Evolutionary conservation across 1,284 basidiomycete genomes (phyloP).

Genomic region (Phellinidium pouzarii): DNA sequence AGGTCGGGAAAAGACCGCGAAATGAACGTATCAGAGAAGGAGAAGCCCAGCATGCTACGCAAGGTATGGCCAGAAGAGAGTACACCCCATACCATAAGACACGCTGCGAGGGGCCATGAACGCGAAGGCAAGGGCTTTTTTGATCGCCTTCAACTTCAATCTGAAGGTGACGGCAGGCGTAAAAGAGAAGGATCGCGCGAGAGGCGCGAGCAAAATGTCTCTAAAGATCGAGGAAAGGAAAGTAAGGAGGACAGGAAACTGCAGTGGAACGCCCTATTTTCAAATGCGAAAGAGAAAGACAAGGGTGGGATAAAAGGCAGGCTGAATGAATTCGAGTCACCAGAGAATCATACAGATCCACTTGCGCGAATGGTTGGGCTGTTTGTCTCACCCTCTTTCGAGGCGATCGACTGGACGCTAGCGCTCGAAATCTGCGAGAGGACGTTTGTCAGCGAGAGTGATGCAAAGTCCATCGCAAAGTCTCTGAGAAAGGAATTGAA

Average conservation of each 20-base stretch:
- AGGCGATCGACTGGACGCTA: slow-evolving; percentile 71
- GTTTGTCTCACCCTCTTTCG: slow-evolving; percentile 46
- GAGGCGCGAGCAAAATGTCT: slow-evolving; percentile 22
- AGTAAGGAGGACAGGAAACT: slow-evolving; percentile 24
- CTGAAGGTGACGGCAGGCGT: slow-evolving; percentile 3
- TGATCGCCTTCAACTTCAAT: slow-evolving; percentile 8
- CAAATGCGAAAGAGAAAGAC: slow-evolving; percentile 31
- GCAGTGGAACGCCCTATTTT: slow-evolving; percentile 43
- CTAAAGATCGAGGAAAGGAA: slow-evolving; percentile 27
- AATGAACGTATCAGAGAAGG: neutral
- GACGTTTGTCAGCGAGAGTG: slow-evolving; percentile 55
- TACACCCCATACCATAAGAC: neutral
- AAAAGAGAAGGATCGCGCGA: neutral
- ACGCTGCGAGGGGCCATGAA: neutral
- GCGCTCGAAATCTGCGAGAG: slow-evolving; percentile 74
- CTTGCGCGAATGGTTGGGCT: slow-evolving; percentile 66
- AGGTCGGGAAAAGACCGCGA: slow-evolving; percentile 3
- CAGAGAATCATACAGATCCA: slow-evolving; percentile 37
- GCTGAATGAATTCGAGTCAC: slow-evolving; percentile 1
- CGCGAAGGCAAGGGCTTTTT: slow-evolving; percentile 2
- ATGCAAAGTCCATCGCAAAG: slow-evolving; percentile 69
- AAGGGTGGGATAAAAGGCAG: slow-evolving; percentile 14
- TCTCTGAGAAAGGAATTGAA: slow-evolving; percentile 73
- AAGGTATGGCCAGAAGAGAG: neutral
- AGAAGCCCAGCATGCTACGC: neutral